These are phyloP conservation scores for Panaeolus papilionaceus DNA, from an alignment of 768 basidiomycete genomes.

Conservation along the genomic window DNA sequence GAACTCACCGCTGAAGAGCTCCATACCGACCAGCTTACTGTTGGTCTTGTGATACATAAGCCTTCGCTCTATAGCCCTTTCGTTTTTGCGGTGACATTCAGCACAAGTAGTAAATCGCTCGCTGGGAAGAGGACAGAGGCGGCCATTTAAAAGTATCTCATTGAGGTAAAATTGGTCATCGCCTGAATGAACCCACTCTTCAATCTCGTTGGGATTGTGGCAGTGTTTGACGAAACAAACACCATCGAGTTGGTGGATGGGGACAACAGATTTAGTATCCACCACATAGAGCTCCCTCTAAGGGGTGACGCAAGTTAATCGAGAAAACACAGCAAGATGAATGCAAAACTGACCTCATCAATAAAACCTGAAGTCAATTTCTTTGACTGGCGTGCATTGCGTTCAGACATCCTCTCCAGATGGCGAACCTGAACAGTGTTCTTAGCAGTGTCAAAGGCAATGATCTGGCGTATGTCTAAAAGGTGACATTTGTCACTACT, in stretches of 20 bases:
- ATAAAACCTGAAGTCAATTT: not conserved
- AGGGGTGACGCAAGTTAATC: not conserved
- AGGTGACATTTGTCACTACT: slow-evolving; percentile 31
- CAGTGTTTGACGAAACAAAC: slow-evolving; percentile 55
- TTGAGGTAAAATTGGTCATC: slow-evolving; percentile 68
- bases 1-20: slow-evolving; percentile 69
- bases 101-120: slow-evolving; percentile 43
- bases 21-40: slow-evolving; percentile 60
- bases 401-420: slow-evolving; percentile 47
- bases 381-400: not conserved
- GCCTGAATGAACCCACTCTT: slow-evolving; percentile 51
- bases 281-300: slow-evolving; percentile 54
- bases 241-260: slow-evolving; percentile 55
- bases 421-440: slow-evolving; percentile 41
- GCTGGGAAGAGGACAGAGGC: slow-evolving; percentile 28
- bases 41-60: slow-evolving; percentile 40
- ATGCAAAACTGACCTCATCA: slow-evolving; percentile 48
- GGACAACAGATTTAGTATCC: slow-evolving; percentile 31
- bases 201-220: slow-evolving; percentile 39
- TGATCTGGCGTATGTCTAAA: slow-evolving; percentile 64
- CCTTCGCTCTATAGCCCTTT: slow-evolving; percentile 33
- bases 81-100: slow-evolving; percentile 44
- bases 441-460: slow-evolving; percentile 38
- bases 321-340: slow-evolving; percentile 28
- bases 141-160: slow-evolving; percentile 30